These are phyloP conservation scores for Auriscalpium microsporum DNA, from an alignment of 768 basidiomycete species.

Conservation along the genomic window DNA sequence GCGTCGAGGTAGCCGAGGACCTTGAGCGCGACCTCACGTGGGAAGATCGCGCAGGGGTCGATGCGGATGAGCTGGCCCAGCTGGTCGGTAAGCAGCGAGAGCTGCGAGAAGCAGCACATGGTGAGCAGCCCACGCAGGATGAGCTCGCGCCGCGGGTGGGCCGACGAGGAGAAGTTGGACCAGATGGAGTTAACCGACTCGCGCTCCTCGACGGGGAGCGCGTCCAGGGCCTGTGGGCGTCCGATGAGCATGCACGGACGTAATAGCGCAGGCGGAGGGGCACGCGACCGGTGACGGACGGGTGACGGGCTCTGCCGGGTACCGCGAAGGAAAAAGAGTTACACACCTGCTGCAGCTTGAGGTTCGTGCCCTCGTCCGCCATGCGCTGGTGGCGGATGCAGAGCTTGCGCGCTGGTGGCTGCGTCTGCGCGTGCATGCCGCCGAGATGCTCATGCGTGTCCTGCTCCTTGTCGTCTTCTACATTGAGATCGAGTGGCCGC, in stretches of 20 bases:
- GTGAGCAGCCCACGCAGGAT: conserved; percentile 96
- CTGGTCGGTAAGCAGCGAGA: conserved; percentile 90
- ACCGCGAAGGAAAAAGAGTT: not conserved
- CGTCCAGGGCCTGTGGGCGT: conserved; percentile 69
- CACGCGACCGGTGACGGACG: not conserved
- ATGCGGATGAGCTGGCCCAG: conserved; percentile 89
- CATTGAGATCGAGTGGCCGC: too few relatives aligned
- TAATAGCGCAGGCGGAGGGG: not conserved
- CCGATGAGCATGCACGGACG: not conserved
- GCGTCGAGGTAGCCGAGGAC: conserved; percentile 88
- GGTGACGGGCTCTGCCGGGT: not conserved
- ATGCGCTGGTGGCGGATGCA: conserved; percentile 93
- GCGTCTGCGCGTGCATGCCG: conserved; percentile 14
- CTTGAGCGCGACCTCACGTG: conserved; percentile 82
- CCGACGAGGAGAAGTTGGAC: conserved; percentile 94
- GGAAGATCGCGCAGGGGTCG: conserved; percentile 87
- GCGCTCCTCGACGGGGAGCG: conserved; percentile 76
- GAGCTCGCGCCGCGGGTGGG: conserved; percentile 82
- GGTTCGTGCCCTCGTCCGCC: conserved; percentile 91
- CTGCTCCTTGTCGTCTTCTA: not conserved
- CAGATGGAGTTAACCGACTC: conserved; percentile 87
- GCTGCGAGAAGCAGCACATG: conserved; percentile 98
- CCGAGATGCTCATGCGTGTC: conserved; percentile 6
- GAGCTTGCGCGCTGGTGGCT: conserved; percentile 56
- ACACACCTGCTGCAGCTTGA: conserved; percentile 82